Conservation (phyloP, 352 stramenopile species). For the Phytophthora brassicae region DNA sequence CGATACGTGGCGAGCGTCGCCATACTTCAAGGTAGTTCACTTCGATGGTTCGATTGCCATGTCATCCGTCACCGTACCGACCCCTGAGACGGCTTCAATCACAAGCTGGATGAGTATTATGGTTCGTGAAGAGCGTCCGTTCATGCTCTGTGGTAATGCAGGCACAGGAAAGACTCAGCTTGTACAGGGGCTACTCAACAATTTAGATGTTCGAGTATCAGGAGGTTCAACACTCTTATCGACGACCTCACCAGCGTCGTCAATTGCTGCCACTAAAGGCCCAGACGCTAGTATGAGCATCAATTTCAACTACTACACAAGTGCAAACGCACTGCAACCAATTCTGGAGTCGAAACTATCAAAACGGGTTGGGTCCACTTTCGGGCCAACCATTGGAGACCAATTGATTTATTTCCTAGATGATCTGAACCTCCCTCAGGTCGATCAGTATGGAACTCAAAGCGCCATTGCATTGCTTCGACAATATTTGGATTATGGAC, state of each 20-base stretch:
- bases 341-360: constrained; percentile 88
- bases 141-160: constrained; percentile 93
- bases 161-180: constrained; percentile 95
- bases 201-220: constrained; percentile 41
- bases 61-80: constrained; percentile 91
- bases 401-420: constrained; percentile 96
- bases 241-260: constrained; percentile 23
- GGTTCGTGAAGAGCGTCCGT: constrained; percentile 88
- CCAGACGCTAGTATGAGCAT: constrained; percentile 64
- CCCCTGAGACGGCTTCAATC: constrained; percentile 91
- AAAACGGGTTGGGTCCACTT: constrained; percentile 89
- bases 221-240: constrained; percentile 15
- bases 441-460: constrained; percentile 95
- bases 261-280: constrained; percentile 24
- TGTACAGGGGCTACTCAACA: constrained; percentile 82
- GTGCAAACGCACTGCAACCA: constrained; percentile 59
- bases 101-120: constrained; percentile 94
- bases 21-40: constrained; percentile 86
- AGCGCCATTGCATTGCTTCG: constrained; percentile 92
- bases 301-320: constrained; percentile 90
- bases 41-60: constrained; percentile 79
- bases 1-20: constrained; percentile 93
- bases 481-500: constrained; percentile 94
- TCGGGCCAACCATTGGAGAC: constrained; percentile 75
- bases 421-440: constrained; percentile 94